Conservation (phyloP, 1,284 basidiomycete species). For the Mycena sp. region DNA sequence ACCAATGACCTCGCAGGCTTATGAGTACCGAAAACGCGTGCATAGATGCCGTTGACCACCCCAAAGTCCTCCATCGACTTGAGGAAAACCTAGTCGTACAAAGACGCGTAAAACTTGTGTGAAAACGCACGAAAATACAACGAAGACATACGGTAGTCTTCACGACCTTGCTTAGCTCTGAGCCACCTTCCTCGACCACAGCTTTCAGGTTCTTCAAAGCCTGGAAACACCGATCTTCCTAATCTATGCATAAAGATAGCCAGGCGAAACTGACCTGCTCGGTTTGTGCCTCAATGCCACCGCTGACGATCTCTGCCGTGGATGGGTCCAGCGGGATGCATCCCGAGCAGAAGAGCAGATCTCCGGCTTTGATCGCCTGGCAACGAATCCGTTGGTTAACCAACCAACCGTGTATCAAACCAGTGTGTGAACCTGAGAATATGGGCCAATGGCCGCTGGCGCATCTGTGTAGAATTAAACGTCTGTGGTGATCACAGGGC, state of each 20-base stretch:
- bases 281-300: conserved; percentile 88
- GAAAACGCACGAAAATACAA: not conserved
- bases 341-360: conserved; percentile 91
- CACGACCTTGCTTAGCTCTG: conserved; percentile 66
- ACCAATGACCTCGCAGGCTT: conserved; percentile 94
- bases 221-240: too few relatives aligned
- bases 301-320: conserved; percentile 78
- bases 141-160: conserved; percentile 26
- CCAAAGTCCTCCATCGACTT: conserved; percentile 94
- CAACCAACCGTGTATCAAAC: too few relatives aligned
- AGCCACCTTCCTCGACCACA: conserved; percentile 86
- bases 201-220: conserved; percentile 88
- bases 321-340: conserved; percentile 88
- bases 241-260: too few relatives aligned
- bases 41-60: conserved; percentile 84
- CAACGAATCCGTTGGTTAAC: not conserved
- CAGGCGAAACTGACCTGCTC: too few relatives aligned
- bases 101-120: conserved; percentile 26
- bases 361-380: conserved; percentile 81
- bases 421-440: conserved; percentile 65
- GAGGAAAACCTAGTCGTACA: conserved; percentile 80
- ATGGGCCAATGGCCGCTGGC: conserved; percentile 89
- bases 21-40: conserved; percentile 86
- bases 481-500: not conserved
- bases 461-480: conserved; percentile 62